Evolutionary conservation across 2,329 filamentous ascomycete species (phyloP).

Genomic region (Madurella mycetomatis): DNA sequence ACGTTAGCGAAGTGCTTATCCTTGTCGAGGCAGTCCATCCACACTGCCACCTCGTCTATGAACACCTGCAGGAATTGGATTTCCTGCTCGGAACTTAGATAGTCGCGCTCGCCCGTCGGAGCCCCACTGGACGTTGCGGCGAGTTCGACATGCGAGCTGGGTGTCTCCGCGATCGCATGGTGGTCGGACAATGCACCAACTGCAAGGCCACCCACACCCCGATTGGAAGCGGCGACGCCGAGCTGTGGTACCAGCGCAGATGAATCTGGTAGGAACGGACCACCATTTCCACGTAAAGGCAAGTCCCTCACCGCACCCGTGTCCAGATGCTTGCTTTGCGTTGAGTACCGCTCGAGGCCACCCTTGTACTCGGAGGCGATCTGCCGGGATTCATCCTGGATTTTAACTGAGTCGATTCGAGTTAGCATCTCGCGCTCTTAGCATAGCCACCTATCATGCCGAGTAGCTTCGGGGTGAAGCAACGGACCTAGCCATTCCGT

Average conservation of each 20-base stretch:
- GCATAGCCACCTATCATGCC: background rate
- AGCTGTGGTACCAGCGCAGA: background rate
- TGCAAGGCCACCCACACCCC: background rate
- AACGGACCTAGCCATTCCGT: slow-evolving; percentile 60
- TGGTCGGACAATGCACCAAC: slow-evolving; percentile 4
- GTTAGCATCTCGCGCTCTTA: slow-evolving; percentile 8
- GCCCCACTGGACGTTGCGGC: too few relatives aligned
- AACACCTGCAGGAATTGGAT: slow-evolving; percentile 89
- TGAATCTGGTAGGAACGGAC: background rate
- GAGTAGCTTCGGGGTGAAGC: background rate
- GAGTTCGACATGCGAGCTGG: slow-evolving; percentile 13
- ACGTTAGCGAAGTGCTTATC: slow-evolving; percentile 81
- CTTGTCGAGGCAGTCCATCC: slow-evolving; percentile 90
- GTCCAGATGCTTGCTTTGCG: slow-evolving; percentile 26
- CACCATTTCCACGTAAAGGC: background rate
- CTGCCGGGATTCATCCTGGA: slow-evolving; percentile 81
- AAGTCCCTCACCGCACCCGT: background rate
- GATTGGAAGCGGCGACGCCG: background rate
- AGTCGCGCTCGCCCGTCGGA: slow-evolving; percentile 46
- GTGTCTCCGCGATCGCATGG: slow-evolving; percentile 27
- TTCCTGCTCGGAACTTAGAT: slow-evolving; percentile 70
- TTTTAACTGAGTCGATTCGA: slow-evolving; percentile 52
- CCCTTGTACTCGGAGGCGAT: slow-evolving; percentile 89
- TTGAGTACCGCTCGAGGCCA: slow-evolving; percentile 68
- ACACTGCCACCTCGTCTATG: slow-evolving; percentile 81